phyloP scores from a whole-genome alignment of 2,329 filamentous ascomycete species.

The Onygenales sp. region DNA sequence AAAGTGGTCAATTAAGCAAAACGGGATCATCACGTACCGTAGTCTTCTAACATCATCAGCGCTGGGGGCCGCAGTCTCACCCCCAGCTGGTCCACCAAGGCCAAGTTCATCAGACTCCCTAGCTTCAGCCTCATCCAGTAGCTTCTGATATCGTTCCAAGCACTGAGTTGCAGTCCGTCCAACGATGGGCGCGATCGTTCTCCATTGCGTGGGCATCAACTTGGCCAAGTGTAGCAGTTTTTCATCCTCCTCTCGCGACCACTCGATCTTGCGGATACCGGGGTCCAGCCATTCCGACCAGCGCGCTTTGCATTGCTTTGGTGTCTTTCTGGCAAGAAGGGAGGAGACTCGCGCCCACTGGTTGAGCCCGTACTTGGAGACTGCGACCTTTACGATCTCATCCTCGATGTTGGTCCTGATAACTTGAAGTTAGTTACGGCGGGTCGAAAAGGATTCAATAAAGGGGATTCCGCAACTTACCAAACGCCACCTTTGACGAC shows the following conservation, averaged over 20 bases:
- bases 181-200: slow-evolving; percentile 93
- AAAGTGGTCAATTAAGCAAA: slow-evolving; percentile 6
- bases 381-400: slow-evolving; percentile 92
- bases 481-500: slow-evolving; percentile 59
- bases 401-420: slow-evolving; percentile 63
- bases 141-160: slow-evolving; percentile 90
- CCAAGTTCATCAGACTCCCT: slow-evolving; percentile 73
- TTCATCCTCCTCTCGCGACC: slow-evolving; percentile 98
- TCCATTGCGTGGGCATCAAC: slow-evolving; percentile 98
- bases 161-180: slow-evolving; percentile 95
- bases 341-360: slow-evolving; percentile 99
- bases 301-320: slow-evolving; percentile 97
- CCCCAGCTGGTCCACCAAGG: slow-evolving; percentile 75
- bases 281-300: slow-evolving; percentile 99
- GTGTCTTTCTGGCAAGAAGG: slow-evolving; percentile 89
- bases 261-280: slow-evolving; percentile 96
- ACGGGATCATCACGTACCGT: slow-evolving; percentile 35
- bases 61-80: slow-evolving; percentile 75
- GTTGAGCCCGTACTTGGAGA: slow-evolving; percentile 90
- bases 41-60: slow-evolving; percentile 86
- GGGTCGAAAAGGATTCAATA: slow-evolving; percentile 10
- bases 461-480: slow-evolving; percentile 19
- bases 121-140: slow-evolving; percentile 91
- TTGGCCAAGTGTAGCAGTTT: slow-evolving; percentile 93
- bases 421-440: slow-evolving; percentile 8